Percentiles rank a stretch among this genome's conserved stretches.
phyloP scores from a whole-genome alignment of 2,329 filamentous ascomycete species.

The Paracoccidioides brasiliensis region DNA sequence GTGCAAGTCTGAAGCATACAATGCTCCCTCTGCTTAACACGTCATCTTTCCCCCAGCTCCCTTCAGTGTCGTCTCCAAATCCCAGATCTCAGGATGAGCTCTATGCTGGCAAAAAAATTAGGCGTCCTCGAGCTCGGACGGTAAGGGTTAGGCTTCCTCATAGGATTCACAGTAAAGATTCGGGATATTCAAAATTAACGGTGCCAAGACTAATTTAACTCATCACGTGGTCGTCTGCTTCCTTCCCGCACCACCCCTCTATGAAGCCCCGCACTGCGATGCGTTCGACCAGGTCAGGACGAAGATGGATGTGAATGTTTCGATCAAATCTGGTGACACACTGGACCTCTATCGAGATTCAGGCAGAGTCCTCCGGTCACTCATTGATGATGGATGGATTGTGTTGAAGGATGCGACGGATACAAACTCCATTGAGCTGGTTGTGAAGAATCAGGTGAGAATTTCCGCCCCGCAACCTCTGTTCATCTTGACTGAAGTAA shows the following conservation, averaged over 20 bases:
- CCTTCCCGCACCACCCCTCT: neutral
- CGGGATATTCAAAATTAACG: neutral
- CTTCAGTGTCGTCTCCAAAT: too few relatives aligned
- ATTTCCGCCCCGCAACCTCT: neutral
- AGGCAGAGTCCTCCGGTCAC: neutral
- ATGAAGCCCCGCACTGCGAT: neutral
- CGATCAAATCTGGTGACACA: neutral
- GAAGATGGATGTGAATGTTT: neutral
- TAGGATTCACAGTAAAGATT: too few relatives aligned
- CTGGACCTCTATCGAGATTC: constrained; percentile 2
- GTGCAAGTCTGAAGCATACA: too few relatives aligned
- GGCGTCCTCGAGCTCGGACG: too few relatives aligned
- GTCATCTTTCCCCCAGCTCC: too few relatives aligned
- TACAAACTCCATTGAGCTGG: constrained; percentile 2
- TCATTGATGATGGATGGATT: constrained; percentile 4
- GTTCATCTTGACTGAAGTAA: constrained; percentile 1
- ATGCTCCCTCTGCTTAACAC: too few relatives aligned
- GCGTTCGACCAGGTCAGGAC: neutral
- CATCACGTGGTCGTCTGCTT: neutral
- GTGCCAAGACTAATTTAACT: neutral
- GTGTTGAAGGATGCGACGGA: constrained; percentile 1
- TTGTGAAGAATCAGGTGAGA: constrained; percentile 2
- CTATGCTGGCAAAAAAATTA: too few relatives aligned
- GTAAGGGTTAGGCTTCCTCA: too few relatives aligned
- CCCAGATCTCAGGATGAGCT: too few relatives aligned